Conservation (phyloP, 1,284 basidiomycete genomes). For the Ganoderma leucocontextum region DNA sequence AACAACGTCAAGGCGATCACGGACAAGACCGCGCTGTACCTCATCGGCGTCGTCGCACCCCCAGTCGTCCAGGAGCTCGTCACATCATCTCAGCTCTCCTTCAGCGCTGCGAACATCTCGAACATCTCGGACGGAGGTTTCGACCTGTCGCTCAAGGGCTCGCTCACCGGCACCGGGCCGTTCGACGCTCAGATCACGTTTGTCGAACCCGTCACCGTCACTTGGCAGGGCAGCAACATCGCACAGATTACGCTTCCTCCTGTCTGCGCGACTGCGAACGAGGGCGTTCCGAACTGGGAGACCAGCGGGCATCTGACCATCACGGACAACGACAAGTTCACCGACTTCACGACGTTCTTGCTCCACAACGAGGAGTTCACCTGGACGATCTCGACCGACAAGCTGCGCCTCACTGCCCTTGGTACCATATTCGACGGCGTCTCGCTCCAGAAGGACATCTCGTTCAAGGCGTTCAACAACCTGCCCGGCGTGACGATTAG, state of each 20-base stretch:
- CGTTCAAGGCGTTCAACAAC: conserved; percentile 77
- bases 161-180: conserved; percentile 68
- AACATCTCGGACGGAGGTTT: conserved; percentile 69
- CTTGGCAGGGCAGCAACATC: conserved; percentile 74
- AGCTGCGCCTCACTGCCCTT: conserved; percentile 70
- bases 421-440: conserved; percentile 77
- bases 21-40: conserved; percentile 69
- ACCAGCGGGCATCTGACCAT: conserved; percentile 63
- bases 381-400: conserved; percentile 75
- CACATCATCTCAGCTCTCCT: conserved; percentile 61
- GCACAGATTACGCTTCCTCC: conserved; percentile 70
- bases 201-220: conserved; percentile 64
- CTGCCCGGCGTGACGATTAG: conserved; percentile 74
- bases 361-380: conserved; percentile 73
- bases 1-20: conserved; percentile 66
- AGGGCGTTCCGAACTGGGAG: conserved; percentile 71
- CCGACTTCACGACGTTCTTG: conserved; percentile 71
- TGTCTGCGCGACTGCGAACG: conserved; percentile 70
- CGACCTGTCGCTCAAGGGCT: conserved; percentile 63
- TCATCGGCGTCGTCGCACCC: conserved; percentile 74
- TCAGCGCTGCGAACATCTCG: conserved; percentile 70
- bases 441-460: conserved; percentile 67
- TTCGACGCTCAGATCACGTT: conserved; percentile 73
- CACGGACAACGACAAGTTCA: conserved; percentile 62
- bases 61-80: conserved; percentile 77